Evolutionary conservation across 2,329 filamentous ascomycete species (phyloP).

Genomic region (Mycosphaerella arachidis): DNA sequence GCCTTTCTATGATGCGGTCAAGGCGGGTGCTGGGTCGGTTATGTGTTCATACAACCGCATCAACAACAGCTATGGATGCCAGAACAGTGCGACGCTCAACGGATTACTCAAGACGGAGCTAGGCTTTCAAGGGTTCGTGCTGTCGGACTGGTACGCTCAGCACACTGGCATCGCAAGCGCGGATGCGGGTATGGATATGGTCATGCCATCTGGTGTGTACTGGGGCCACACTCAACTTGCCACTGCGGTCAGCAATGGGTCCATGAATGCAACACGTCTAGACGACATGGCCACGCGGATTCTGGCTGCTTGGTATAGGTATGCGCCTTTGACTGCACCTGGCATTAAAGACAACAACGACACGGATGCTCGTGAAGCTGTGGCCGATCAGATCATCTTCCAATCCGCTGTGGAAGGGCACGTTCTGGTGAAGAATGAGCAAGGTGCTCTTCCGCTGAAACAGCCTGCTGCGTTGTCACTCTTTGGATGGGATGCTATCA

Average conservation of each 20-base stretch:
- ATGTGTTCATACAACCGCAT: constrained; percentile 71
- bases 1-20: constrained; percentile 66
- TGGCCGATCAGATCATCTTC: constrained; percentile 46
- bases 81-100: constrained; percentile 65
- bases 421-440: constrained; percentile 58
- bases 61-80: constrained; percentile 55
- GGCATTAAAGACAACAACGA: constrained; percentile 50
- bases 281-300: constrained; percentile 35
- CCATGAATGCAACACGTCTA: constrained; percentile 28
- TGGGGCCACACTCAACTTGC: constrained; percentile 27
- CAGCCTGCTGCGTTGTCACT: constrained; percentile 50
- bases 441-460: constrained; percentile 51
- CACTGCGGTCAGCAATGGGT: constrained; percentile 32
- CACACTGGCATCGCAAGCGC: constrained; percentile 29
- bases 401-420: constrained; percentile 58
- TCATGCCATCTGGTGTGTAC: constrained; percentile 26
- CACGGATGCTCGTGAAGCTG: constrained; percentile 51
- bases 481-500: constrained; percentile 29
- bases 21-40: constrained; percentile 68
- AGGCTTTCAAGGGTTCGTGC: constrained; percentile 34
- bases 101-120: constrained; percentile 63
- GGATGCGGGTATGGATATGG: constrained; percentile 31
- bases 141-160: constrained; percentile 47
- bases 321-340: constrained; percentile 19
- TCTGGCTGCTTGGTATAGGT: constrained; percentile 26